Conservation (phyloP, 257 asterid genomes). For the Ophiorrhiza pumila region DNA sequence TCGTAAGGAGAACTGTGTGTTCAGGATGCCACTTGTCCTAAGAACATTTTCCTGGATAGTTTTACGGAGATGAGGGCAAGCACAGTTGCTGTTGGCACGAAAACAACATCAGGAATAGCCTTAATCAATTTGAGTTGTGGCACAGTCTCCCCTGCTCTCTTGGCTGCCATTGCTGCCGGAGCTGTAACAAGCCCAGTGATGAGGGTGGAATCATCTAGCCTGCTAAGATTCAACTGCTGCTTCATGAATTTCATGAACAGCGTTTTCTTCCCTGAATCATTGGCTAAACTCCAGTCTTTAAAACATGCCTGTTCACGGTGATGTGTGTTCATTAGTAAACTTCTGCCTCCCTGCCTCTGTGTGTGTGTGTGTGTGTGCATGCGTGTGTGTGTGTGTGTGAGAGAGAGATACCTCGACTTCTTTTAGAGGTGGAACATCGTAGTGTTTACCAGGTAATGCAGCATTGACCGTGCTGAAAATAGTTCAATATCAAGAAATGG, state of each 20-base stretch:
- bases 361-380: not conserved
- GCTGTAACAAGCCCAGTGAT: slow-evolving; percentile 70
- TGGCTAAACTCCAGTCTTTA: slow-evolving; percentile 32
- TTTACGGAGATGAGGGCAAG: slow-evolving; percentile 67
- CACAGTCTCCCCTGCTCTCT: slow-evolving; percentile 73
- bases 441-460: slow-evolving; percentile 89
- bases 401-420: slow-evolving; percentile 54
- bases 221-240: slow-evolving; percentile 51
- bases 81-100: slow-evolving; percentile 73
- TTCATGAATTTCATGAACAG: slow-evolving; percentile 57
- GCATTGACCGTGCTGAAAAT: slow-evolving; percentile 59
- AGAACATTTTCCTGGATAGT: slow-evolving; percentile 62
- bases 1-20: not conserved
- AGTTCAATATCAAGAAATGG: slow-evolving; percentile 1
- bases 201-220: slow-evolving; percentile 61
- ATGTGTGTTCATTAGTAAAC: slow-evolving; percentile 17
- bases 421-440: slow-evolving; percentile 48
- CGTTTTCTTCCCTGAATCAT: slow-evolving; percentile 40
- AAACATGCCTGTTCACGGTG: slow-evolving; percentile 42
- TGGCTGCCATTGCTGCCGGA: slow-evolving; percentile 86
- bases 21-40: slow-evolving; percentile 41
- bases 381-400: slow-evolving; percentile 9
- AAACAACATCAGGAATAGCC: slow-evolving; percentile 69
- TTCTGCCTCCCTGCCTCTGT: not conserved
- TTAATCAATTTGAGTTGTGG: slow-evolving; percentile 77